phyloP scores from a whole-genome alignment of 73 alveolate species.

The Paramecium bursaria region DNA sequence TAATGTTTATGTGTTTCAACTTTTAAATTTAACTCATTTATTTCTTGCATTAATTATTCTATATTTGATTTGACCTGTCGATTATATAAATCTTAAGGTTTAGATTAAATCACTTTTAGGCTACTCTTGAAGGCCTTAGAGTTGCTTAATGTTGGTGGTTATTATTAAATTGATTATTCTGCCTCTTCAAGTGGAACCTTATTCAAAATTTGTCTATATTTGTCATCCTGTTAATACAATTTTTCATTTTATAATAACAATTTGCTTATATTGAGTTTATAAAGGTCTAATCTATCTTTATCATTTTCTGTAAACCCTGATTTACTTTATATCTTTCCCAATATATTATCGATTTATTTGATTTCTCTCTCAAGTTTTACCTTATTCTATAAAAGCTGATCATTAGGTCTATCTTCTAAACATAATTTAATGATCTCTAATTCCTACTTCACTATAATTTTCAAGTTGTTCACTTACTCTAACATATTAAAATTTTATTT shows the following conservation, averaged over 20 bases:
- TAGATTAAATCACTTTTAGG: no score
- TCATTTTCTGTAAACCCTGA: background rate
- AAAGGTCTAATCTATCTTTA: conserved; percentile 29
- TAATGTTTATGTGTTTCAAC: conserved; percentile 51
- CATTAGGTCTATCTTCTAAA: background rate
- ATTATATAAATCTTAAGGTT: no score
- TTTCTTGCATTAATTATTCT: conserved; percentile 14
- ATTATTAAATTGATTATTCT: no score
- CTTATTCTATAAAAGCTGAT: conserved; percentile 18
- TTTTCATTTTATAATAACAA: conserved; percentile 19
- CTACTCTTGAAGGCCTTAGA: no score
- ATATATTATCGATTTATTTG: background rate
- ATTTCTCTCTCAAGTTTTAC: conserved; percentile 9
- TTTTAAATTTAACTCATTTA: conserved; percentile 26
- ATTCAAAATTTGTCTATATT: background rate
- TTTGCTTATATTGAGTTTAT: conserved; percentile 34
- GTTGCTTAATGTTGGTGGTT: no score
- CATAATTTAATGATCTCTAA: conserved; percentile 20
- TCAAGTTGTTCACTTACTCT: conserved; percentile 6
- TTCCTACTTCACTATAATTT: conserved; percentile 4
- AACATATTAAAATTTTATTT: no score
- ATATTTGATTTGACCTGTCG: conserved; percentile 3
- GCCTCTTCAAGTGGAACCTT: conserved; percentile 21
- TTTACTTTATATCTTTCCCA: background rate
- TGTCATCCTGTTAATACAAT: conserved; percentile 18